phyloP scores from a whole-genome alignment of 768 basidiomycete genomes.

The Suillus decipiens region DNA sequence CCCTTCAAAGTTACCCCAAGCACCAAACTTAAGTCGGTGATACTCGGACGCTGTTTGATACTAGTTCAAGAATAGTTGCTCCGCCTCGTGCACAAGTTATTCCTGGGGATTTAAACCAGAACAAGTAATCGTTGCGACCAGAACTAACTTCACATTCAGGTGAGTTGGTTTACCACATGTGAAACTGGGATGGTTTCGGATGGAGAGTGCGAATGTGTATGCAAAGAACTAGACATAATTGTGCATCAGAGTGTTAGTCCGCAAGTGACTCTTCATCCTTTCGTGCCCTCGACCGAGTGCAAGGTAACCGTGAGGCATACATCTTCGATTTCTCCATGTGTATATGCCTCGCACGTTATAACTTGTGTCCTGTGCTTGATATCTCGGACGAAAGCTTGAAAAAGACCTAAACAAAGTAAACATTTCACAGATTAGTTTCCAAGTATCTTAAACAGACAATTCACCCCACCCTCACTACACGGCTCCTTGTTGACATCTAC shows the following conservation, averaged over 20 bases:
- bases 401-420: neutral
- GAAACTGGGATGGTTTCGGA: neutral
- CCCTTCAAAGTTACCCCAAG: neutral
- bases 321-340: conserved; percentile 1
- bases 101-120: neutral
- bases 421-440: neutral
- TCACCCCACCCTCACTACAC: neutral
- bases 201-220: neutral
- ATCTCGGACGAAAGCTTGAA: neutral
- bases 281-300: neutral
- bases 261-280: neutral
- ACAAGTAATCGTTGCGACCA: conserved; percentile 1
- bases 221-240: neutral
- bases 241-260: neutral
- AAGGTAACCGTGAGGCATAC: conserved; percentile 4
- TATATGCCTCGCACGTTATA: neutral
- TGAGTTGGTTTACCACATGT: conserved; percentile 2
- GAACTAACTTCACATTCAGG: neutral
- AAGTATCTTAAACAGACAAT: neutral
- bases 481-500: neutral
- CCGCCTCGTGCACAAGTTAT: neutral
- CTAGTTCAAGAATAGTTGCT: neutral
- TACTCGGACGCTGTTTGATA: conserved; percentile 6
- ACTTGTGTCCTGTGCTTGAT: neutral
- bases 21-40: neutral